Evolutionary conservation across 2,329 filamentous ascomycete genomes (phyloP).

Genomic region (Xylogone sp.): DNA sequence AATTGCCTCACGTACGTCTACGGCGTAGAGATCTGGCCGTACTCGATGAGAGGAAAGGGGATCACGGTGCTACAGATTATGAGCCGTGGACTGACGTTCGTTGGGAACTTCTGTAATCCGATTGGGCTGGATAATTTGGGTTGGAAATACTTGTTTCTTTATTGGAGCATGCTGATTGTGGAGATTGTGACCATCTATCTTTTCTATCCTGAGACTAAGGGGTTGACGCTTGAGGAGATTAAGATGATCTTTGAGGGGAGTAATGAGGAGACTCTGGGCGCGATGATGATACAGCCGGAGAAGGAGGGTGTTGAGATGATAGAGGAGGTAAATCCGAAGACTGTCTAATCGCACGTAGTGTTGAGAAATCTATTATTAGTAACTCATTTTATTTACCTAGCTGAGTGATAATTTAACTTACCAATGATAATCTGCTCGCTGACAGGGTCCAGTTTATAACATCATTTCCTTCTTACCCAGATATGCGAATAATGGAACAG

Average conservation of each 20-base stretch:
- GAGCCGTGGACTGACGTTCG: slow-evolving; percentile 40
- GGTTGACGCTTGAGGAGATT: slow-evolving; percentile 40
- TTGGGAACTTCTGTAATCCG: slow-evolving; percentile 42
- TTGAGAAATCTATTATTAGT: too few species aligned
- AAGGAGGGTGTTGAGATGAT: not conserved
- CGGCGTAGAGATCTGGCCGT: slow-evolving; percentile 36
- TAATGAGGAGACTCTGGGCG: slow-evolving; percentile 19
- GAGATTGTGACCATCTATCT: slow-evolving; percentile 39
- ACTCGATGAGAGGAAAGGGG: slow-evolving; percentile 31
- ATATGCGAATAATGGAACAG: too few species aligned
- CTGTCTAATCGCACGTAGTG: too few species aligned
- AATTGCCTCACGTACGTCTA: slow-evolving; percentile 45
- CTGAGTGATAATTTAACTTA: too few species aligned
- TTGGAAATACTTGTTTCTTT: slow-evolving; percentile 43
- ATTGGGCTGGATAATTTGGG: slow-evolving; percentile 35
- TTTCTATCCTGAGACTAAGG: slow-evolving; percentile 41
- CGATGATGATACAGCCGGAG: not conserved
- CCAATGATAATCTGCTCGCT: too few species aligned
- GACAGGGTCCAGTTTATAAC: too few species aligned
- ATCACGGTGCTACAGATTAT: slow-evolving; percentile 34
- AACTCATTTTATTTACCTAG: too few species aligned
- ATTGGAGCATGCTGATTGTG: slow-evolving; percentile 37
- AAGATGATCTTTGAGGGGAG: slow-evolving; percentile 35
- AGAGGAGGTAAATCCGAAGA: not conserved
- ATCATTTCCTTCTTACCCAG: too few species aligned